Evolutionary conservation across 139 green algal species (phyloP), one percentile per base, ranked within the genome.

Genomic region (Chlamydomonas sp.): DNA sequence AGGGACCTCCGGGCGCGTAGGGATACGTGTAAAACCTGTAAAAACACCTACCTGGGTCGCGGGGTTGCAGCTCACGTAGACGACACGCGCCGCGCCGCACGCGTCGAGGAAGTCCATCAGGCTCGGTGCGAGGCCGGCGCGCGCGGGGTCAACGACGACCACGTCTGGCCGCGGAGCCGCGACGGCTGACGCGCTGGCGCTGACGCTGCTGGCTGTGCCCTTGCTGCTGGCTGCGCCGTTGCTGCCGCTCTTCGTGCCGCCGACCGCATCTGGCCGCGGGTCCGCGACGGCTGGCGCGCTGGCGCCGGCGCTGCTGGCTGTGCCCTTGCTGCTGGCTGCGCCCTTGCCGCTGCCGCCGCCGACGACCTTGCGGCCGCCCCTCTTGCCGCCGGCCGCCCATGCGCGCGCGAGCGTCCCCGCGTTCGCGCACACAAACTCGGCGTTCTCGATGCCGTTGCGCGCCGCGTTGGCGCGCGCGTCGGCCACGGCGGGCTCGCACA

Each of bases 51-150:
- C n/a, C n/a, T n/a, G 84, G 8, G 84, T 93, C 2, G 81, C 75
- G 5, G 82, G 76, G 68, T 91, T 90, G 81, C 92, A 97, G 62
- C 76, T 89, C 3, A 97, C 92, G 78, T 97, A 97, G 20, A 97
- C 81, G 6, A 97, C 71, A 2, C 82, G 59, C 59, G 31, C 5
- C 20, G 26, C 22, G 22, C 50, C 24, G 13, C 13, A 61, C 8
- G 10, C 54, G 8, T 64, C 26, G 10, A 64, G 54, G 54, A 64
- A 64, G 10, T 33, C 24, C 22, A 20, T 39, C n/a, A 39, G 36
- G 2, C 33, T 48, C 2, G 73, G 58, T 39, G 59, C 5, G n/a
- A 97, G 79, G 4, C 91, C 91, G 0, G 82, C 71, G 0, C 91
- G 76, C 8, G 91, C 91, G 16, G 91, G 91, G 72, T 97, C 91